Percentiles rank a stretch among this genome's conserved stretches.
Conservation (phyloP, 2,329 filamentous ascomycete species). For the Orbilia brochopaga region DNA sequence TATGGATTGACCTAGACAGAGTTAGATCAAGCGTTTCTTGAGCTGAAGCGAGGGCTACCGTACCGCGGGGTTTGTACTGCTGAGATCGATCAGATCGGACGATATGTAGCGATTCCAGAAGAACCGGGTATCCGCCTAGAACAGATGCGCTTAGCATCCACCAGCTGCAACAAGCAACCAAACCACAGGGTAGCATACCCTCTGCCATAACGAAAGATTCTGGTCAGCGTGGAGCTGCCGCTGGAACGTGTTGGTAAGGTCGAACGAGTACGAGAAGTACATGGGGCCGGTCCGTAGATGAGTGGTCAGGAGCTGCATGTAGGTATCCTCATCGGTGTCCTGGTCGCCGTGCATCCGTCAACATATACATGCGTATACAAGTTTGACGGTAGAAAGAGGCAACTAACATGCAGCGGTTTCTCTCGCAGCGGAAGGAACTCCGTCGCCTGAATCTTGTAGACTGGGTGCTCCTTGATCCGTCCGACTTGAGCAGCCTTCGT, state of each 20-base stretch:
- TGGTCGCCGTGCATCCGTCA: constrained; percentile 70
- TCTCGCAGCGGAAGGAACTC: constrained; percentile 95
- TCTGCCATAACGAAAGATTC: constrained; percentile 80
- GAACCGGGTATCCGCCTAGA: constrained; percentile 84
- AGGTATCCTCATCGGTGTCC: constrained; percentile 92
- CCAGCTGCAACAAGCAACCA: background rate
- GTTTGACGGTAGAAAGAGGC: background rate
- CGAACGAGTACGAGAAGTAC: constrained; percentile 98
- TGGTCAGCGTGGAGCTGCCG: constrained; percentile 78
- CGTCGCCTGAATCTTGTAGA: constrained; percentile 88
- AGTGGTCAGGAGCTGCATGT: constrained; percentile 76
- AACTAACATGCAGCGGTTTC: constrained; percentile 55
- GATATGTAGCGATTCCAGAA: constrained; percentile 98
- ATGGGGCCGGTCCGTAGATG: constrained; percentile 84
- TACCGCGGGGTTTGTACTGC: constrained; percentile 60
- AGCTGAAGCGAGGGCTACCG: constrained; percentile 17
- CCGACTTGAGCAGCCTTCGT: constrained; percentile 92
- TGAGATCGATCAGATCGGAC: constrained; percentile 88
- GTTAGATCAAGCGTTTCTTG: constrained; percentile 11
- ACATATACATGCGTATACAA: constrained; percentile 7
- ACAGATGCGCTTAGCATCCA: constrained; percentile 2
- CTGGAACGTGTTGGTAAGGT: constrained; percentile 96
- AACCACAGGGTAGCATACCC: constrained; percentile 57
- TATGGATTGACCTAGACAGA: constrained; percentile 73
- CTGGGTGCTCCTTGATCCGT: constrained; percentile 90